Evolutionary conservation across 2,329 filamentous ascomycete genomes (phyloP).

Genomic region (Graphilbum fragrans): DNA sequence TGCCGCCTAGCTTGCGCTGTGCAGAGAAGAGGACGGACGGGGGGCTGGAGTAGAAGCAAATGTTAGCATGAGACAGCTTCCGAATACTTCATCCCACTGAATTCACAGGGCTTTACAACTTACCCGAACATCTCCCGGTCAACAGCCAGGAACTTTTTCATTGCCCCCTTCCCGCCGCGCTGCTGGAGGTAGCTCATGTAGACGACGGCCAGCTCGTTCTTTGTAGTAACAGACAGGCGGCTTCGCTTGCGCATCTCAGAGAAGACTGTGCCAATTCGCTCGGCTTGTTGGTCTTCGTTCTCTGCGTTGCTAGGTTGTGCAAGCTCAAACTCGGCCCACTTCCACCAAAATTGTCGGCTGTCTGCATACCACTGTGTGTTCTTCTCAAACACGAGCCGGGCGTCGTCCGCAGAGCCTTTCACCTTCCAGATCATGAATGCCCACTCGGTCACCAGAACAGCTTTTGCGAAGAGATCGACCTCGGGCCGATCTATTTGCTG

Average conservation of each 20-base stretch:
- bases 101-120: conserved; percentile 19
- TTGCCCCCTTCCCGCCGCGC: conserved; percentile 67
- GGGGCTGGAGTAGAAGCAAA: not conserved
- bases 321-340: conserved; percentile 80
- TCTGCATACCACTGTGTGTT: conserved; percentile 77
- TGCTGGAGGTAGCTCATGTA: conserved; percentile 82
- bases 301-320: conserved; percentile 61
- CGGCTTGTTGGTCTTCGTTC: conserved; percentile 51
- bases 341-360: conserved; percentile 80
- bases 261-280: conserved; percentile 71
- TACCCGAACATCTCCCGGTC: conserved; percentile 83
- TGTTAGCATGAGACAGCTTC: not conserved
- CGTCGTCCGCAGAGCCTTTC: conserved; percentile 69
- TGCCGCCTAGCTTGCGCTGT: conserved; percentile 23
- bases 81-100: not conserved
- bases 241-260: conserved; percentile 64
- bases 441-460: conserved; percentile 79
- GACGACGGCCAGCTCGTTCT: conserved; percentile 62
- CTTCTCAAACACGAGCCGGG: conserved; percentile 69
- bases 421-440: conserved; percentile 78
- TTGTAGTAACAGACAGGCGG: conserved; percentile 50
- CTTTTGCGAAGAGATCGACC: conserved; percentile 69
- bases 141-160: conserved; percentile 73
- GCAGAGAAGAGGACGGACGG: conserved; percentile 22
- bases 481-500: conserved; percentile 62